These are phyloP conservation scores for Torrubiellomyces zombiae DNA, from an alignment of 2,329 filamentous ascomycete species.

Conservation along the genomic window DNA sequence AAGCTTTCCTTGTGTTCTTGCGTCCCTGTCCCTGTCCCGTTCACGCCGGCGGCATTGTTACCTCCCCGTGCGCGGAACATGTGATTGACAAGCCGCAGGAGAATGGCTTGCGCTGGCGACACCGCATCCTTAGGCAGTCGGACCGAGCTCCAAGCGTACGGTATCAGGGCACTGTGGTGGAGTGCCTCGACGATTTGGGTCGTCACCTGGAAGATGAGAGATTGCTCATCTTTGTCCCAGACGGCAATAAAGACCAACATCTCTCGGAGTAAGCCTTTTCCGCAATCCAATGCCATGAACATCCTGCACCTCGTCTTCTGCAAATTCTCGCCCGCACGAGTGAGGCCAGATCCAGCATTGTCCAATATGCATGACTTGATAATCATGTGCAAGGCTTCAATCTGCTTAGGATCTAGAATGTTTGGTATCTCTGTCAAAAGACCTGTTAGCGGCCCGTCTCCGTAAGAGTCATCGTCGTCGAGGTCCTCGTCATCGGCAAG, in stretches of 20 bases:
- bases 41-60: slow-evolving; percentile 14
- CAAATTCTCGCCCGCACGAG: slow-evolving; percentile 58
- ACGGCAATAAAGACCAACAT: slow-evolving; percentile 92
- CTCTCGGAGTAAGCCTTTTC: slow-evolving; percentile 75
- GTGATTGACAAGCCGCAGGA: slow-evolving; percentile 78
- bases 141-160: slow-evolving; percentile 82
- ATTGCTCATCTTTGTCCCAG: slow-evolving; percentile 87
- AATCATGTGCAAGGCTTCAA: slow-evolving; percentile 92
- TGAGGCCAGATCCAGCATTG: slow-evolving; percentile 53
- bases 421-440: slow-evolving; percentile 86
- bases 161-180: slow-evolving; percentile 73
- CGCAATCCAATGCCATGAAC: slow-evolving; percentile 76
- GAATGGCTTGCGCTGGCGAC: slow-evolving; percentile 82
- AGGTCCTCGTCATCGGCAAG: slow-evolving; percentile 50
- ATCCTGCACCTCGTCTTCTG: slow-evolving; percentile 84
- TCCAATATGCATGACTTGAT: slow-evolving; percentile 90
- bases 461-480: slow-evolving; percentile 64
- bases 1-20: slow-evolving; percentile 35
- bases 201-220: slow-evolving; percentile 92
- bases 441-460: slow-evolving; percentile 63
- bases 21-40: slow-evolving; percentile 11
- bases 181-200: slow-evolving; percentile 91
- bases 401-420: slow-evolving; percentile 85
- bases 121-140: slow-evolving; percentile 92
- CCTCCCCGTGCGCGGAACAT: slow-evolving; percentile 51